A percentile compares a stretch with the other conserved stretches of the same genome.
These are phyloP conservation scores for Yarrowia sp. DNA, from an alignment of 805 yeast species.

Conservation along the genomic window DNA sequence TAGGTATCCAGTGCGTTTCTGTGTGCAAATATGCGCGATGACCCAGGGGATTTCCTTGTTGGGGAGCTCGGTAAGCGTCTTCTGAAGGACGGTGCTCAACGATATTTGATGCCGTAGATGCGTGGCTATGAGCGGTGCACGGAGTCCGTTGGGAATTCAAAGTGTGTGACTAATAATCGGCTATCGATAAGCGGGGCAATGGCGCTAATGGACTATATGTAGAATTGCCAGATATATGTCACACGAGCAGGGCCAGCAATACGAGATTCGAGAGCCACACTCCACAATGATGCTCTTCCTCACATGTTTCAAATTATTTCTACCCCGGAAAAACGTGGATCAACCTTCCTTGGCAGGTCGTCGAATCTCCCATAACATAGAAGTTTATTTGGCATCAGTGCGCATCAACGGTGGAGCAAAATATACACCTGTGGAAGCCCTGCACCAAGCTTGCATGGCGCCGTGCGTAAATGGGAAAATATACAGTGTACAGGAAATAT, in stretches of 20 bases:
- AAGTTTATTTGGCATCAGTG: slow-evolving; percentile 7
- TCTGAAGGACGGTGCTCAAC: slow-evolving; percentile 9
- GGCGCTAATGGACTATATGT: not conserved
- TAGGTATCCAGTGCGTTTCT: not conserved
- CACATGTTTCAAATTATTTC: not conserved
- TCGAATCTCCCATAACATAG: not conserved
- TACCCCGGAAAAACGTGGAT: slow-evolving; percentile 34
- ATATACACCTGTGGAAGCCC: not conserved
- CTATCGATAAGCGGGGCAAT: slow-evolving; percentile 2
- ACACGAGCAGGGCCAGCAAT: too few species aligned
- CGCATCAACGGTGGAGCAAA: slow-evolving; percentile 5
- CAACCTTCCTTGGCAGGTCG: slow-evolving; percentile 15
- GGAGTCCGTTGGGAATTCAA: slow-evolving; percentile 5
- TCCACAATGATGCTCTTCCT: not conserved
- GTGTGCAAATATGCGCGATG: not conserved
- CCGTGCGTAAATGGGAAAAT: not conserved
- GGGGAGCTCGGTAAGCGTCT: not conserved
- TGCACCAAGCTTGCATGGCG: slow-evolving; percentile 3
- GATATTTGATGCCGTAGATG: not conserved
- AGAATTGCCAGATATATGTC: too few species aligned
- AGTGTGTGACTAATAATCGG: slow-evolving; percentile 1
- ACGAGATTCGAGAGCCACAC: too few species aligned
- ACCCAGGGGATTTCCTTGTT: not conserved
- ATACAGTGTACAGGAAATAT: not conserved
- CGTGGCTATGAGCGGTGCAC: not conserved